Base-by-base conservation (phyloP, 805 yeast genomes). In the Huiozyma sinensis region DNA sequence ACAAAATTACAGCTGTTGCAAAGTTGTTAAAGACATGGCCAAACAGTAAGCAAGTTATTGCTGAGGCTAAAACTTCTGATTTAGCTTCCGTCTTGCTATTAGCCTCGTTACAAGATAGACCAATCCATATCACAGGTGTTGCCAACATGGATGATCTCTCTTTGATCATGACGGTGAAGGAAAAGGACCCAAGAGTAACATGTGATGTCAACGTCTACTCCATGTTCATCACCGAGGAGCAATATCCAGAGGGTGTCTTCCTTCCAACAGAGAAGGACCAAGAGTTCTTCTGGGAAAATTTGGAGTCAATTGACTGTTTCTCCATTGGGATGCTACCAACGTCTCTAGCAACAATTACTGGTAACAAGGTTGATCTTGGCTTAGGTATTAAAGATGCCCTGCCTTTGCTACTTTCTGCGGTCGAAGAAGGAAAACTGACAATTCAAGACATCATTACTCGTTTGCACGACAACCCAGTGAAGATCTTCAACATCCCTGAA, bases 1-100 rank as follows among this genome's bases (percentile, higher is more conserved):
- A 74, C 56, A 81, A 81, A 57, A 84, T 89, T 38, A 73, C 89
- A n/a, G 73, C 83, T 32, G 81, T 87, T 38, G 77, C 95, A 28
- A 72, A 82, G 30, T 94, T 85, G 55, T 79, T 88, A 56, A 78
- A 81, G 50, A 68, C 77, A 33, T 89, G 97, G 96, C 95, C 95
- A 43, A 71, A 73, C 42, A 66, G 66, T 56, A 88, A 87, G 69
- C 90, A 92, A 47, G 82, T 90, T 48, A 74, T 89, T 50, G 87
- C 96, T 36, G 97, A 90, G 66, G 96, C 97, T 41, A 80, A 77
- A 62, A 81, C 90, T 28, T 84, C 96, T 35, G 90, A 87, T 57
- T 72, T 90, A 58, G 97, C 97, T n/a, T 84, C 95, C 3, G 82
- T 89, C 38, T 70, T 90, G 61, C 74, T 90, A 57, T 71, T 90